phyloP scores from a whole-genome alignment of 2,329 filamentous ascomycete genomes.

The Colletotrichum sp. region DNA sequence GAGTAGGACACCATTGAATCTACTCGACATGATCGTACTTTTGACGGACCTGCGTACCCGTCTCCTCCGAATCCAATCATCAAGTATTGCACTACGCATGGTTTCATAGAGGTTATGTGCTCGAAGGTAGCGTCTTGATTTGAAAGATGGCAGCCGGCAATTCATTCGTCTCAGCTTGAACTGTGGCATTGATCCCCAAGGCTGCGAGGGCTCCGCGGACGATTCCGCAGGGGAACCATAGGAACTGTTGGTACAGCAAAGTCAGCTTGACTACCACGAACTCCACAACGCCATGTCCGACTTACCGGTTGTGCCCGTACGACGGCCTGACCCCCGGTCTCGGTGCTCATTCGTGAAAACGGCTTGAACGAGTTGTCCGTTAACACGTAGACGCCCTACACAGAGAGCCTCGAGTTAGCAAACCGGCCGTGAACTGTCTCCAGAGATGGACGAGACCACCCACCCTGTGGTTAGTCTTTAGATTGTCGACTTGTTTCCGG shows the following conservation, averaged over 20 bases:
- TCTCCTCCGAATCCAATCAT: not conserved
- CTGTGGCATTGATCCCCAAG: constrained; percentile 87
- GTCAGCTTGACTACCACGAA: not conserved
- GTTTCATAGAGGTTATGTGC: constrained; percentile 52
- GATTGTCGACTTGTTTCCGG: constrained; percentile 95
- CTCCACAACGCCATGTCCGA: constrained; percentile 13
- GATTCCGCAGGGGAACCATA: constrained; percentile 95
- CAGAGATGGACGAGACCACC: constrained; percentile 22
- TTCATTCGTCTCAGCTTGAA: constrained; percentile 88
- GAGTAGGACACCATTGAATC: not conserved
- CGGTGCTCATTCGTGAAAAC: constrained; percentile 86
- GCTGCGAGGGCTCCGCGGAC: constrained; percentile 92
- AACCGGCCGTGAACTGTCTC: not conserved
- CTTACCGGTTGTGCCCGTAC: constrained; percentile 79
- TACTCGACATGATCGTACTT: not conserved
- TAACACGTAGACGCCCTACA: constrained; percentile 88
- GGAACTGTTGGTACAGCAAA: constrained; percentile 66
- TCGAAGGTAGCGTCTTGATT: constrained; percentile 81
- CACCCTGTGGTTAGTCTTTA: constrained; percentile 96
- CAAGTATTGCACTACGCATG: not conserved
- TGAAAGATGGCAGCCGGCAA: constrained; percentile 92
- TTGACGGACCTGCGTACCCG: not conserved
- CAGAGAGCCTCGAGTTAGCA: not conserved
- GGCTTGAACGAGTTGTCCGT: constrained; percentile 93
- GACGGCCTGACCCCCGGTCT: constrained; percentile 75